Evolutionary conservation across 306 rosid genomes (phyloP), one percentile per base, ranked within the genome.

Genomic region (Cucurbita maxima): DNA sequence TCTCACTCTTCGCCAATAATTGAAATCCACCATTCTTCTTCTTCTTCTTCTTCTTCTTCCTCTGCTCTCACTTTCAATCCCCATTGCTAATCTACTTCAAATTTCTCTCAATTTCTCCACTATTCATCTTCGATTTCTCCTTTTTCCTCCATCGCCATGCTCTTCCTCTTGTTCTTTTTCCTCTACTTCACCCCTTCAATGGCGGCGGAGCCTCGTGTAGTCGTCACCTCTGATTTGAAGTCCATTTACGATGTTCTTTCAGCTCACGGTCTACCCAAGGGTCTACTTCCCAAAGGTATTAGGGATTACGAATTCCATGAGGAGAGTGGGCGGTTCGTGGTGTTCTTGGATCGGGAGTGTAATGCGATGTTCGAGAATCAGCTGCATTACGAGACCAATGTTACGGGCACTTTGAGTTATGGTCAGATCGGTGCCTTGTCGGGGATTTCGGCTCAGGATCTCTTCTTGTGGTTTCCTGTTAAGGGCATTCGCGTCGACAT

Each of bases 381-480:
- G 41, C 82, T 92, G 74, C 98, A 90, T 87, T 92, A 90, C 76
- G 98, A 92, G 2, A 51, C 79, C 1, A 90, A 92, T 74, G 91
- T 92, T 30, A 83, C 96, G 0, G 98, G 98, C 7, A 67, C 76
- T 43, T 70, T 92, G 40, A 85, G 84, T 40, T 87, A 75, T 25
- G 96, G 88, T 3, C 84, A 78, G 86, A 88, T 92, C 83, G 86
- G 83, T 9, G 71, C 75, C 5, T 59, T 92, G 61, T 73, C 84
- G 1, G 98, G 98, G 7, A 82, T 92, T 11, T 76, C 89, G 43
- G 96, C 98, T 7, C 90, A 87, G 77, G 98, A 92, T 73, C 79
- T 92, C 11, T 92, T 92, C 73, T 90, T 92, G 34, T 90, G 98
- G 98, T 77, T 92, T n/a, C 83, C 78, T 6, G 98, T 92, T 18